Evolutionary conservation across 2,329 filamentous ascomycete species (phyloP).

Genomic region (Ophiosphaerella herpotricha): DNA sequence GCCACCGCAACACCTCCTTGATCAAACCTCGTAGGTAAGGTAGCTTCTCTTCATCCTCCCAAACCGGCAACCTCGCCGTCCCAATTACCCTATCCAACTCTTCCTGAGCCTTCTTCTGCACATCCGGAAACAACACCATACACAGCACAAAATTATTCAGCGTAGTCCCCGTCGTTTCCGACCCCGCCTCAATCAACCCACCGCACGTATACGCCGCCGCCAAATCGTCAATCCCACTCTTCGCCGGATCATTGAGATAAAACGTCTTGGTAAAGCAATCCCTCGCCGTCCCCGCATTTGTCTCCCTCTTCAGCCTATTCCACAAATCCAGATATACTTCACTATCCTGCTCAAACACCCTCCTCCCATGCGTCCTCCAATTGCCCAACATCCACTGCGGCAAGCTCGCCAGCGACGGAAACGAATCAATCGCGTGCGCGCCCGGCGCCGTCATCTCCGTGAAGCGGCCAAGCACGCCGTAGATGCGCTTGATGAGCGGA

Average conservation of each 20-base stretch:
- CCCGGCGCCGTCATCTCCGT: slow-evolving; percentile 38
- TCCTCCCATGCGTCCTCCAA: slow-evolving; percentile 32
- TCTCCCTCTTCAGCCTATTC: slow-evolving; percentile 37
- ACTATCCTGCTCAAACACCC: slow-evolving; percentile 36
- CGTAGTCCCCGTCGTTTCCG: slow-evolving; percentile 37
- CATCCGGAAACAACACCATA: slow-evolving; percentile 35
- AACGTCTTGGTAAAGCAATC: slow-evolving; percentile 44
- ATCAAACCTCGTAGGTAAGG: slow-evolving; percentile 44
- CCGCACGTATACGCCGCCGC: slow-evolving; percentile 42
- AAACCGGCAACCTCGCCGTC: slow-evolving; percentile 31
- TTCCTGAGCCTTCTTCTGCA: slow-evolving; percentile 31
- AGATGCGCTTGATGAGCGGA: slow-evolving; percentile 39
- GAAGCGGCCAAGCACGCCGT: slow-evolving; percentile 37
- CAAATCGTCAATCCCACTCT: slow-evolving; percentile 41
- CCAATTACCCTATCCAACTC: slow-evolving; percentile 40
- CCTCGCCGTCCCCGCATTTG: slow-evolving; percentile 31
- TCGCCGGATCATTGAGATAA: slow-evolving; percentile 37
- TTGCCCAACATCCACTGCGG: slow-evolving; percentile 39
- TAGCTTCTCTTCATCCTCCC: slow-evolving; percentile 36
- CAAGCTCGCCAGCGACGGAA: slow-evolving; percentile 35
- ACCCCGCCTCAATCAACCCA: slow-evolving; percentile 42
- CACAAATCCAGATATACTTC: slow-evolving; percentile 41
- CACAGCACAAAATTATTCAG: slow-evolving; percentile 38
- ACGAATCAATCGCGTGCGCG: slow-evolving; percentile 34
- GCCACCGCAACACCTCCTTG: slow-evolving; percentile 39